phyloP scores from a whole-genome alignment of 2,329 filamentous ascomycete species.

The Rhynchosporium secalis region DNA sequence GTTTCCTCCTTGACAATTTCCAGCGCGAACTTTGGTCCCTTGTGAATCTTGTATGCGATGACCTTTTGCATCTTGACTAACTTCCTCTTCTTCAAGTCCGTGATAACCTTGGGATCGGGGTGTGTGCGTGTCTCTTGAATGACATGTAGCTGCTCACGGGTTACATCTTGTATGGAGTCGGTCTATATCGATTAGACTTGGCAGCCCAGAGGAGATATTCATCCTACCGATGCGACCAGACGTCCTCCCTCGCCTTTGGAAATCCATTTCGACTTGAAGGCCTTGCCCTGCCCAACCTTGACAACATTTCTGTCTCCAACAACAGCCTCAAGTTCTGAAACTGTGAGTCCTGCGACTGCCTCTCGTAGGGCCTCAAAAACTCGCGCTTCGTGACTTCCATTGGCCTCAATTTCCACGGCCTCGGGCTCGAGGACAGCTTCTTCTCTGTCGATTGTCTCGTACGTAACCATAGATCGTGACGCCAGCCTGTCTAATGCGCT shows the following conservation, averaged over 20 bases:
- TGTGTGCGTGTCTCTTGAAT: conserved; percentile 71
- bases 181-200: conserved; percentile 43
- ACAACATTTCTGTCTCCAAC: conserved; percentile 73
- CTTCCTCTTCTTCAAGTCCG: conserved; percentile 90
- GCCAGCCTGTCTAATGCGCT: conserved; percentile 82
- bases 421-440: conserved; percentile 74
- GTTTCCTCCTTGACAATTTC: conserved; percentile 93
- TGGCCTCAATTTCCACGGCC: conserved; percentile 67
- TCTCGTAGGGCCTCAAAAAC: conserved; percentile 74
- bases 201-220: not conserved
- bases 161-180: conserved; percentile 78
- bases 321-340: conserved; percentile 67
- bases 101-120: conserved; percentile 71
- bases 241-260: conserved; percentile 59
- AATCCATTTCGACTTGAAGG: conserved; percentile 81
- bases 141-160: conserved; percentile 70
- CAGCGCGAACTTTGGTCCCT: conserved; percentile 84
- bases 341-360: conserved; percentile 77
- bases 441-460: conserved; percentile 80
- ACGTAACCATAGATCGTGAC: conserved; percentile 83
- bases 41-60: conserved; percentile 78
- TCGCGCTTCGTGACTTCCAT: conserved; percentile 80
- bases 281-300: conserved; percentile 90
- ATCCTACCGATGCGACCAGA: conserved; percentile 53
- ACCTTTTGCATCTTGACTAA: conserved; percentile 81